phyloP scores from a whole-genome alignment of 1,284 basidiomycete genomes.

The Ustilago tritici region DNA sequence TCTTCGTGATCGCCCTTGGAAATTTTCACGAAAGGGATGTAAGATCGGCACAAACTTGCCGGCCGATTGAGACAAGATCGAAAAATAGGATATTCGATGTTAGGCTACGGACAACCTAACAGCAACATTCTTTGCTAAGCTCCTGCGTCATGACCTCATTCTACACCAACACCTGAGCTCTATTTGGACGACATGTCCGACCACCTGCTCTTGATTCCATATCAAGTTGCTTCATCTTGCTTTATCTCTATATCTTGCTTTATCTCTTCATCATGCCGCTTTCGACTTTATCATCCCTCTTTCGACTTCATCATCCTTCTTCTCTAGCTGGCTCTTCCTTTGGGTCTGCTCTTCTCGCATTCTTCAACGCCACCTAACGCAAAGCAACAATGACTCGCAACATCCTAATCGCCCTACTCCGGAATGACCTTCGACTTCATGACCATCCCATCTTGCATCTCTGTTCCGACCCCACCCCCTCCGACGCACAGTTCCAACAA shows the following conservation, averaged over 20 bases:
- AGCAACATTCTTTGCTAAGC: background rate
- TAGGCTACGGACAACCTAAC: background rate
- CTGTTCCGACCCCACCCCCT: conserved; percentile 38
- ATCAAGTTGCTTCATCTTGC: background rate
- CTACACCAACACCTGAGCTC: background rate
- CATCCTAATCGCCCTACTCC: conserved; percentile 51
- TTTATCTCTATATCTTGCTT: conserved; percentile 1
- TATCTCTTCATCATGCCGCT: background rate
- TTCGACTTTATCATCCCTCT: background rate
- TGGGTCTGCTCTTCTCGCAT: background rate
- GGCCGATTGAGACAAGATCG: background rate
- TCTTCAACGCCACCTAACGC: background rate
- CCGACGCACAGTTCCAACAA: conserved; percentile 36
- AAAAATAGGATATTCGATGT: background rate
- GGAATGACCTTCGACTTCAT: conserved; percentile 61
- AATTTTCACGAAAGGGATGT: background rate
- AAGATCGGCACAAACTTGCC: background rate
- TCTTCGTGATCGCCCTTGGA: conserved; percentile 9
- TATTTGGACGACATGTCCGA: too few relatives aligned
- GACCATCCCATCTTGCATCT: conserved; percentile 62
- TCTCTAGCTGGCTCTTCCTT: conserved; percentile 11
- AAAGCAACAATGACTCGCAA: conserved; percentile 36
- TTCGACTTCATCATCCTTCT: background rate
- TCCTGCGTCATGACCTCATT: conserved; percentile 37
- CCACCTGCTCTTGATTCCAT: too few relatives aligned